Evolutionary conservation across 202 grass and related monocot species (phyloP), one percentile per base, ranked within the genome.

Genomic region (Dendrocalamus latiflorus): DNA sequence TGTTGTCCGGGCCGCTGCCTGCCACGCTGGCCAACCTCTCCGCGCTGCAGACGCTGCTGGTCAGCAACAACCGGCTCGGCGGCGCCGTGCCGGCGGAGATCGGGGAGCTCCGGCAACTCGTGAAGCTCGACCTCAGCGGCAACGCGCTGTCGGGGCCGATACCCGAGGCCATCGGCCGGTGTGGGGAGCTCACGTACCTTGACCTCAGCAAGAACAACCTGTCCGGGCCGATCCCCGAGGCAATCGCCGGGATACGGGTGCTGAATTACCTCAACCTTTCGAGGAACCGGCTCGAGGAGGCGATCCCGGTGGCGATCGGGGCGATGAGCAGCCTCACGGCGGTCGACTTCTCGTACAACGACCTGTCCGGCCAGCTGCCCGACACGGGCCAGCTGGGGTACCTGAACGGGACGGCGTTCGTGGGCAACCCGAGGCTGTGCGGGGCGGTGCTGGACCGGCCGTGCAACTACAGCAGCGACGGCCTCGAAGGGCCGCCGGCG

Each of bases 241-340:
- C 81, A 74, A 89, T 99, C 41, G 81, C 81, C 6, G 49, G 44
- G 44, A 82, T 92, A 14, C 62, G 78, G 9, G 91, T 96, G 41
- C 68, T 99, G 26, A 99, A 95, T 69, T 99, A 96, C 78, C 81
- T 99, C 3, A 99, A 99, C 74, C 25, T 99, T 5, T 96, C 96
- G 3, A 77, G 85, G 70, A 99, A 99, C 75, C 70, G 67, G 68
- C 91, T 99, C 2, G 81, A 68, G 15, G 85, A 62, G 39, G 67
- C 87, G 4, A 94, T 99, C 62, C 96, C 96, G 22, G 68, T 41
- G 20, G 89, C 89, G 6, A 70, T 95, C 49, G 80, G 81, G 0
- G 83, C 68, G 24, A 94, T 96, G 91, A 62, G 89, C 74, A 99
- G 96, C 74, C 87, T 99, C 2, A 99, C 96, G n/a, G n/a, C n/a